A percentile compares a stretch with the other conserved stretches of the same genome.
phyloP scores from a whole-genome alignment of 495 filamentous ascomycete species.

The Thozetella sp. region DNA sequence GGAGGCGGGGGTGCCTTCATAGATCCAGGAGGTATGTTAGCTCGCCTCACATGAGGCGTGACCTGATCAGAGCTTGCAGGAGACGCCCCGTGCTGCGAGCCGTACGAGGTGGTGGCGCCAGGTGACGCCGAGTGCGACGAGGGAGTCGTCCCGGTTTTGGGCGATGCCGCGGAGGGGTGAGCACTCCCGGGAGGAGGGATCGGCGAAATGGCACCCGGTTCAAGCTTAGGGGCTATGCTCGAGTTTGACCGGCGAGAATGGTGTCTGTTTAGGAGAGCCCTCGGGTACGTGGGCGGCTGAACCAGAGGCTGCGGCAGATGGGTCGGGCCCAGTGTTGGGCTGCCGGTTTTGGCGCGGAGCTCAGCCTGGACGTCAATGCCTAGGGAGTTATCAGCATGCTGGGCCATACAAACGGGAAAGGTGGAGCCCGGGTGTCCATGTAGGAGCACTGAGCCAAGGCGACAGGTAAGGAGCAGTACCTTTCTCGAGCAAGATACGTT shows the following conservation, averaged over 20 bases:
- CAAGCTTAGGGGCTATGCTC: slow-evolving; percentile 72
- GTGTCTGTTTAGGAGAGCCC: slow-evolving; percentile 72
- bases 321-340: slow-evolving; percentile 66
- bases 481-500: slow-evolving; percentile 94
- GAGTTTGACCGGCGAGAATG: slow-evolving; percentile 69
- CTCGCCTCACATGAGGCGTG: slow-evolving; percentile 38
- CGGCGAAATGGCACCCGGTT: slow-evolving; percentile 53
- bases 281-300: slow-evolving; percentile 69
- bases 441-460: not conserved
- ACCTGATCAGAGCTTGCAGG: slow-evolving; percentile 61
- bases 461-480: slow-evolving; percentile 46
- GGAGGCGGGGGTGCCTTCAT: slow-evolving; percentile 40
- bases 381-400: slow-evolving; percentile 27
- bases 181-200: slow-evolving; percentile 55
- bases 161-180: slow-evolving; percentile 46
- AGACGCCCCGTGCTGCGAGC: slow-evolving; percentile 70
- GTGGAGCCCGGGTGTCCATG: not conserved
- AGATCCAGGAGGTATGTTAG: slow-evolving; percentile 36
- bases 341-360: slow-evolving; percentile 82
- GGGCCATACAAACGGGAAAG: not conserved
- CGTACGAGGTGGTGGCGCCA: slow-evolving; percentile 71
- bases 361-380: slow-evolving; percentile 98
- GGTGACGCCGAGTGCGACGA: slow-evolving; percentile 84
- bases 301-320: slow-evolving; percentile 63
- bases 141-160: slow-evolving; percentile 76